Conservation (phyloP, 768 basidiomycete genomes). For the Leccinum subgranulosum region DNA sequence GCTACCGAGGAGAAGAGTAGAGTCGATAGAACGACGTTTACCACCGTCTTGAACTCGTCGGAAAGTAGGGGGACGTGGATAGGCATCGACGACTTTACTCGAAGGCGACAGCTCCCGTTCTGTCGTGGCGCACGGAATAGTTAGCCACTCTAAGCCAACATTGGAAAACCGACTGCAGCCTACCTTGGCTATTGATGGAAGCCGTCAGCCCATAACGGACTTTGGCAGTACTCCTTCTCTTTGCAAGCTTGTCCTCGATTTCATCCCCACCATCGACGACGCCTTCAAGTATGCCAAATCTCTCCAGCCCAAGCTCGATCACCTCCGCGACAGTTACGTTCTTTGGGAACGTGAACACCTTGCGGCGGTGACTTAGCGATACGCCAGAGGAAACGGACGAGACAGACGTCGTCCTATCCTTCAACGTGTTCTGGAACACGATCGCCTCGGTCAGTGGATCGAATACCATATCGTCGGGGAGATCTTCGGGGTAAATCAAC, state of each 20-base stretch:
- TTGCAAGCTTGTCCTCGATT: conserved; percentile 87
- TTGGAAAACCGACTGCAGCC: conserved; percentile 10
- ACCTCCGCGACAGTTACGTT: conserved; percentile 97
- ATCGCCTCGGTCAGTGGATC: conserved; percentile 92
- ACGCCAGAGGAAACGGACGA: conserved; percentile 48
- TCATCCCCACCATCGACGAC: conserved; percentile 82
- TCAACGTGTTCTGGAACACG: conserved; percentile 73
- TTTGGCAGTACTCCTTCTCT: conserved; percentile 71
- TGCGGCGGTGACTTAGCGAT: conserved; percentile 62
- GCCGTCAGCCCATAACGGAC: conserved; percentile 82
- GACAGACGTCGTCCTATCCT: conserved; percentile 46
- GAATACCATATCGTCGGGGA: conserved; percentile 94
- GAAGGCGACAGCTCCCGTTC: too few relatives aligned
- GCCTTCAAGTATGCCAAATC: conserved; percentile 95
- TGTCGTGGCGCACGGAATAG: too few relatives aligned
- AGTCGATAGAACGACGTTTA: too few relatives aligned
- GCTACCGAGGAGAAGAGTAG: too few relatives aligned
- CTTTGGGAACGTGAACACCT: conserved; percentile 89
- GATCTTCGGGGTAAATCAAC: conserved; percentile 82
- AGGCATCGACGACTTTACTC: too few relatives aligned
- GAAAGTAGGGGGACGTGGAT: too few relatives aligned
- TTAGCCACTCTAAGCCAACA: background rate
- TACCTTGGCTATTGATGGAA: conserved; percentile 61
- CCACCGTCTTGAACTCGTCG: too few relatives aligned
- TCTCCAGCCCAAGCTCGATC: conserved; percentile 86